These are phyloP conservation scores for Aegilops speltoides DNA, from an alignment of 176 grass and related monocot genomes.

Conservation along the genomic window DNA sequence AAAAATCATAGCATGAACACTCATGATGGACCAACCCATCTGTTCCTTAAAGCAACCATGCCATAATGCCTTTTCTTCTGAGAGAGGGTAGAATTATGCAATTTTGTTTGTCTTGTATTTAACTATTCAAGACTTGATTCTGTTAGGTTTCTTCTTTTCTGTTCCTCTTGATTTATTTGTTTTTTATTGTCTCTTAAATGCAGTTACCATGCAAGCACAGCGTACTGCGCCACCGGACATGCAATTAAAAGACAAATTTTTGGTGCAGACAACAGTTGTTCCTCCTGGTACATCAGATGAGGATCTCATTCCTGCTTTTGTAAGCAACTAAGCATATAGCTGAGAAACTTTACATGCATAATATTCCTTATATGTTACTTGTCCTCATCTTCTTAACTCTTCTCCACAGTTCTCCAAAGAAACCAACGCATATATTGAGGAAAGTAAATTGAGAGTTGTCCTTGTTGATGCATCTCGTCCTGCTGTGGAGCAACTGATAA, in stretches of 20 bases:
- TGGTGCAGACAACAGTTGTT: slow-evolving; percentile 86
- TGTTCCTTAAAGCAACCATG: slow-evolving; percentile 16
- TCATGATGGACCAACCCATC: background rate
- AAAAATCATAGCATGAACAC: background rate
- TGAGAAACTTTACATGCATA: background rate
- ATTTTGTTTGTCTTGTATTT: background rate
- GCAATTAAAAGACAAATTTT: slow-evolving; percentile 99
- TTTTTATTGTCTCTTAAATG: slow-evolving; percentile 29
- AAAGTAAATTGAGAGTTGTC: slow-evolving; percentile 91
- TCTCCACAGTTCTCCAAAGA: slow-evolving; percentile 91
- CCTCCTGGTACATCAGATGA: slow-evolving; percentile 82
- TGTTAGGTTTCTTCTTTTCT: slow-evolving; percentile 24
- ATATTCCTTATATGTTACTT: slow-evolving; percentile 8
- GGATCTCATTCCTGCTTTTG: slow-evolving; percentile 79
- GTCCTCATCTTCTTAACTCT: background rate
- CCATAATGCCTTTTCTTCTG: slow-evolving; percentile 1
- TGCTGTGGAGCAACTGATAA: slow-evolving; percentile 36
- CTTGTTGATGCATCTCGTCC: slow-evolving; percentile 66
- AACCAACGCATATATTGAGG: slow-evolving; percentile 83
- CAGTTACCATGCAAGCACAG: slow-evolving; percentile 96
- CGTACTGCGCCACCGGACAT: slow-evolving; percentile 80
- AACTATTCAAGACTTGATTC: slow-evolving; percentile 1
- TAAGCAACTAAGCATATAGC: slow-evolving; percentile 51
- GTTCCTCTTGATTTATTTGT: slow-evolving; percentile 16
- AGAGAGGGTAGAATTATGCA: slow-evolving; percentile 6